Evolutionary conservation across 768 basidiomycete genomes (phyloP), one percentile per base, ranked within the genome.

Genomic region (Mycena leptocephala): DNA sequence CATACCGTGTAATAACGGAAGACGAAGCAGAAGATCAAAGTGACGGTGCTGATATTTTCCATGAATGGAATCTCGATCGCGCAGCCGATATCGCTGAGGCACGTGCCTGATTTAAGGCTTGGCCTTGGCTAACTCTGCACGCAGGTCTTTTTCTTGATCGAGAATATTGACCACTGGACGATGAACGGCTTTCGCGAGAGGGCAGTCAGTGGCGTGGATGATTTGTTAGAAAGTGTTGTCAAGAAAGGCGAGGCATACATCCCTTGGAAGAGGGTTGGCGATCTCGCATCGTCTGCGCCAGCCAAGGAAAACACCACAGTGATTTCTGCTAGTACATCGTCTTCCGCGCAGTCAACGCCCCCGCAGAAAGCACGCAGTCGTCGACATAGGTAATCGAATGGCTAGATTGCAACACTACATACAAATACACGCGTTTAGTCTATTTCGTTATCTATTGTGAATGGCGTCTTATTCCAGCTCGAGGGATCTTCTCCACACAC

Each of bases 401-500:
- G 18, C 26, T 55, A 55, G 33, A 35, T 28, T 30, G 2, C 43
- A 37, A 35, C 24, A 59, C 33, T 59, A 66, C 30, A 46, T 65
- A 70, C 28, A 65, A 71, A 64, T 78, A 77, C 74, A 77, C 30
- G 70, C 67, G 14, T 73, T 73, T 75, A 75, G 65, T 68, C 53
- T 77, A 77, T 28, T 81, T 78, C 59, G 32, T 59, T 78, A 46
- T 70, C 37, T 55, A 55, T 22, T 20, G 24, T 33, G 71, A 51
- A 33, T 48, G 66, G 37, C 24, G 35, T 48, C 39, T 81, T 83
- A 89, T 89, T 92, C 96, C 97, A 97, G 78, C 91, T 92, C 3
- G 95, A 95, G 51, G 95, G 43, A 97, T 93, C 81, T 91, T 91
- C 69, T 88, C 86, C 35, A 95, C 90, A 91, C 90, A 43, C 91